phyloP scores from a whole-genome alignment of 1,284 basidiomycete species.

The Naganishia sp. region DNA sequence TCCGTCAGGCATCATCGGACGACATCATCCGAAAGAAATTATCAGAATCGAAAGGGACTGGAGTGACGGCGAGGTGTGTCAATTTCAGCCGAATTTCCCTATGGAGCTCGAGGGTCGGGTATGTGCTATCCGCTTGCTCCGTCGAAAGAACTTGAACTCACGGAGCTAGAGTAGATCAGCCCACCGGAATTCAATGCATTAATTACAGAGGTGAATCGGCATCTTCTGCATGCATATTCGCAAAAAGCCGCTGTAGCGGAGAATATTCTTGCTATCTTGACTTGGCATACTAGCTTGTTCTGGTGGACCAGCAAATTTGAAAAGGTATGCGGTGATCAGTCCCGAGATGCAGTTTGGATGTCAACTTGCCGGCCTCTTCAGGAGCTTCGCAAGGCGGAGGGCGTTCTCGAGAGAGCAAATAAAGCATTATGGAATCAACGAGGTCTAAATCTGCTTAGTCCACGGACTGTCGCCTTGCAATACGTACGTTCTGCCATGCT shows the following conservation, averaged over 20 bases:
- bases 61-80: slow-evolving; percentile 52
- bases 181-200: slow-evolving; percentile 49
- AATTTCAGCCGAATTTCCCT: slow-evolving; percentile 55
- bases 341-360: neutral
- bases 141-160: neutral
- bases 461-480: slow-evolving; percentile 55
- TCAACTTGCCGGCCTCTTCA: neutral
- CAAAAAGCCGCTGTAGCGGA: slow-evolving; percentile 51
- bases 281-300: slow-evolving; percentile 53
- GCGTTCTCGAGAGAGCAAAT: slow-evolving; percentile 51
- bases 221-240: slow-evolving; percentile 53
- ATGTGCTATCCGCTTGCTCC: slow-evolving; percentile 26
- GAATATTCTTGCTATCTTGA: slow-evolving; percentile 54
- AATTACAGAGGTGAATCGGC: slow-evolving; percentile 52
- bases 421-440: slow-evolving; percentile 52
- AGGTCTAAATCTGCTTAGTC: slow-evolving; percentile 57
- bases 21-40: slow-evolving; percentile 52
- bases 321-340: slow-evolving; percentile 43
- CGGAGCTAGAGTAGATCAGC: slow-evolving; percentile 42
- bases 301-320: slow-evolving; percentile 54
- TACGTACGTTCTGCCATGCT: slow-evolving; percentile 50
- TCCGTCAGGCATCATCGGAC: slow-evolving; percentile 44
- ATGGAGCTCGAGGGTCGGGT: slow-evolving; percentile 56
- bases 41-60: slow-evolving; percentile 56
- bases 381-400: slow-evolving; percentile 40